Conservation (phyloP, 1,284 basidiomycete genomes). For the Meira miltonrushii region DNA sequence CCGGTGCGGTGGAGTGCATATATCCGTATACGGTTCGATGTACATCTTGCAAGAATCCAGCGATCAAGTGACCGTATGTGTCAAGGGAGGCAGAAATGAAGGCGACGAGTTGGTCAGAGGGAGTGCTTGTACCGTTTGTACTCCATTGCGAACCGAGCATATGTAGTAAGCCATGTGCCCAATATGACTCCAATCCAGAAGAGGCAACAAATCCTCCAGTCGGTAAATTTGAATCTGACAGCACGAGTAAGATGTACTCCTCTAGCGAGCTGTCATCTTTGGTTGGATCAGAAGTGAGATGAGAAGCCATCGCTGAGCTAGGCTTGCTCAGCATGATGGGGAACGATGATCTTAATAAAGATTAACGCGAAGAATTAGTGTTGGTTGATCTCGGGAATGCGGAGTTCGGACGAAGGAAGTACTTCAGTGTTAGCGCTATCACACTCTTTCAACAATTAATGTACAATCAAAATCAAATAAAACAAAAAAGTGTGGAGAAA, state of each 20-base stretch:
- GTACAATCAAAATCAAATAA: too few relatives aligned
- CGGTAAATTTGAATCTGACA: constrained; percentile 49
- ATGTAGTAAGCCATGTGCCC: constrained; percentile 70
- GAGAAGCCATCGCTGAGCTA: too few relatives aligned
- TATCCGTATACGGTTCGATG: constrained; percentile 13
- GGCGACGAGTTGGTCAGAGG: not conserved
- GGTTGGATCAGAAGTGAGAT: not conserved
- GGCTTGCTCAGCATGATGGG: too few relatives aligned
- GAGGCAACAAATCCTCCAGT: constrained; percentile 79
- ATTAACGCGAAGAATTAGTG: too few relatives aligned
- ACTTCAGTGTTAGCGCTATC: too few relatives aligned
- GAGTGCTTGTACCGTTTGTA: too few relatives aligned
- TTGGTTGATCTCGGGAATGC: too few relatives aligned
- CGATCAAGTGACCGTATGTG: constrained; percentile 68
- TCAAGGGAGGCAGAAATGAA: constrained; percentile 63
- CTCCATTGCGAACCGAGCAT: too few relatives aligned
- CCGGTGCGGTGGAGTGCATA: not conserved
- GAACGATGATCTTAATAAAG: too few relatives aligned
- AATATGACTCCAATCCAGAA: constrained; percentile 82
- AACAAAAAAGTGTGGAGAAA: too few relatives aligned
- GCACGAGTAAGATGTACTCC: constrained; percentile 40
- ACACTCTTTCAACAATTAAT: too few relatives aligned
- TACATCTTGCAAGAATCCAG: constrained; percentile 67
- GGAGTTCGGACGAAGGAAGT: too few relatives aligned
- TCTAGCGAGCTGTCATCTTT: constrained; percentile 20